Base-by-base conservation (phyloP, 108 stramenopile genomes). In the Cyclostephanos tholiformis region DNA sequence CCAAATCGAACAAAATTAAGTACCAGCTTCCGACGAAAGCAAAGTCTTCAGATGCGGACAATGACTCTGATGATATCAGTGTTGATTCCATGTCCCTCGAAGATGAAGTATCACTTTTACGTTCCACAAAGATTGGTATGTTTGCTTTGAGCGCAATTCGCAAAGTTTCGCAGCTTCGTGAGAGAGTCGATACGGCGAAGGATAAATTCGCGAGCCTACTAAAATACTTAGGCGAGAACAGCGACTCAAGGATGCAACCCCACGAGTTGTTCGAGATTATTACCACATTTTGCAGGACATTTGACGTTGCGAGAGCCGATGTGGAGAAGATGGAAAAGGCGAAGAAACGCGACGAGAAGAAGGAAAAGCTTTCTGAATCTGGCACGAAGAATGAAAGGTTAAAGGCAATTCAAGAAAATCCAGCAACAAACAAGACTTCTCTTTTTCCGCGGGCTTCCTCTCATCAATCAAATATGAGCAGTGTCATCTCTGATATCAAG, bases 181-280 rank as follows among this genome's bases (percentile, higher is more conserved):
- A 95, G 38, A 85, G 89, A 59, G 88, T 95, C 22, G 94, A 95
- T 39, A 79, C 62, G 49, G 92, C 94, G 11, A 86, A 79, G 60
- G 65, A 35, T 32, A 91, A 91, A 67, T 95, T 91, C 60, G 19
- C 57, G 5, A 67, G 79, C 4, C 78, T 90, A 7, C 62, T 87
- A 2, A 89, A 95, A 50, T 95, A 95, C 63, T 90, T 95, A 68
- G 96, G 96, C 4, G 86, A 84, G 69, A 88, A 92, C 67, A 88
- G 84, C 17, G 66, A 81, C 32, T 75, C 83, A 2, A 83, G 83
- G 26, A 85, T 85, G 83, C 88, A 90, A 25, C 90, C 90, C 10
- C 91, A 95, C 49, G 90, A 97, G 51, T 65, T 97, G 39, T 97
- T 97, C 49, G 82, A 83, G 43, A 94, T 90, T 27, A 86, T 97